A percentile compares a stretch with the other conserved stretches of the same genome.
Evolutionary conservation across 805 yeast genomes (phyloP).

Genomic region (Yamadazyma sp.): DNA sequence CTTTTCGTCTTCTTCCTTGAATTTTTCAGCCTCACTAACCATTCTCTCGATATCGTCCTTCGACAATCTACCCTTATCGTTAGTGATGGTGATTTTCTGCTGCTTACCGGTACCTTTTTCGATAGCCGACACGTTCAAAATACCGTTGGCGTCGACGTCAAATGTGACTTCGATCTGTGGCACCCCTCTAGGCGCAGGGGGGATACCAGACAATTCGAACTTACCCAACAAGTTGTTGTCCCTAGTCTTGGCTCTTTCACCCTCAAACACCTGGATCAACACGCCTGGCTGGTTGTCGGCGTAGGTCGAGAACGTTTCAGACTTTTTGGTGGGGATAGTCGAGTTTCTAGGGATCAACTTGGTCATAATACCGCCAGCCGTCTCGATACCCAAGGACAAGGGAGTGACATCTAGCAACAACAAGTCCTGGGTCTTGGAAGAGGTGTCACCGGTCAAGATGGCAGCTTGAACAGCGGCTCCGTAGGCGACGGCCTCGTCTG

Average conservation of each 20-base stretch:
- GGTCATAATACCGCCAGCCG: slow-evolving; percentile 97
- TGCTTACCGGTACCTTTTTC: slow-evolving; percentile 95
- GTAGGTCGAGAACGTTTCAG: slow-evolving; percentile 93
- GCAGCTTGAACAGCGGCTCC: slow-evolving; percentile 99
- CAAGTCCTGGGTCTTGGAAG: slow-evolving; percentile 46
- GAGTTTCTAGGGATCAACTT: slow-evolving; percentile 92
- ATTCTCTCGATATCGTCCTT: slow-evolving; percentile 95
- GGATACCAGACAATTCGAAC: slow-evolving; percentile 82
- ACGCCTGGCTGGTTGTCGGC: slow-evolving; percentile 97
- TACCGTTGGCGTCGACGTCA: slow-evolving; percentile 84
- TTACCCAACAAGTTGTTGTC: slow-evolving; percentile 89
- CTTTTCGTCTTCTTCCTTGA: slow-evolving; percentile 85
- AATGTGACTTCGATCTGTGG: slow-evolving; percentile 92
- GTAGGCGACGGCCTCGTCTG: slow-evolving; percentile 99
- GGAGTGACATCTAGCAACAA: slow-evolving; percentile 90
- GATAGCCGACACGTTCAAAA: slow-evolving; percentile 79
- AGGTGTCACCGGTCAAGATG: slow-evolving; percentile 84
- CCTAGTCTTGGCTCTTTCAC: slow-evolving; percentile 93
- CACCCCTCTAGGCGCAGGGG: slow-evolving; percentile 90
- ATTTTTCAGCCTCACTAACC: slow-evolving; percentile 97
- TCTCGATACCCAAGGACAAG: slow-evolving; percentile 92
- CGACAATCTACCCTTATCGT: slow-evolving; percentile 91
- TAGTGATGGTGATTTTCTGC: slow-evolving; percentile 86
- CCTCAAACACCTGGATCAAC: slow-evolving; percentile 89
- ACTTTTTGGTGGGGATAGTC: slow-evolving; percentile 92